Base-by-base conservation (phyloP, 768 basidiomycete species). In the Pholiota molesta region DNA sequence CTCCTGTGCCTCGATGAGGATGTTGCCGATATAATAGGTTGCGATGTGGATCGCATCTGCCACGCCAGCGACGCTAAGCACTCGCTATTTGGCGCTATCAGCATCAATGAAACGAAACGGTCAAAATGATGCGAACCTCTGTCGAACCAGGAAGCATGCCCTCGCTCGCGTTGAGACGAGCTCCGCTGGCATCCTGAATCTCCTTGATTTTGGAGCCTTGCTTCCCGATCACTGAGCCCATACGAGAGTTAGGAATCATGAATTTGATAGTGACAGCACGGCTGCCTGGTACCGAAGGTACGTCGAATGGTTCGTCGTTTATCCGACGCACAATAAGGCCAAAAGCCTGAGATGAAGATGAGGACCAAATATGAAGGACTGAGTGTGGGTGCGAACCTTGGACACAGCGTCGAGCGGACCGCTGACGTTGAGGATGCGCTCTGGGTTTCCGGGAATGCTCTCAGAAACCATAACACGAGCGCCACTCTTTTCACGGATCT, bases 11-110 rank as follows among this genome's bases (percentile, higher is more conserved):
- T 97, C 95, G 67, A 97, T 91, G 58, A 99, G 88, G 69, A 99
- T 97, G 66, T 95, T 98, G 59, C 97, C 97, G 64, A 99, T 96
- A 75, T 99, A 99, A 78, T 99, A 99, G 3, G 97, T 98, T 42
- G 97, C 97, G 65, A 99, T 99, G 75, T 99, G 97, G 61, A 99
- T 95, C 31, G 97, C 97, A 73, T 99, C 97, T 21, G 97, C 97
- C 55, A 99, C 97, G 39, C 97, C 97, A 23, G 97, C 95, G 39
- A 99, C 97, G 67, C 95, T 97, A 56, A 99, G 84, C 26, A 99
- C 95, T 60, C 97, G 94, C 96, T 98, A 73, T 16, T 16, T 57
- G 63, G 65, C 17, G 14, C 40, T 65, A 55, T 62, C 66, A 68
- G 59, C 61, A 55, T 62, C 53, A 55, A 26, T 40, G 49, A 9